Percentiles rank a stretch among this genome's conserved stretches.
Evolutionary conservation across 2,329 filamentous ascomycete genomes (phyloP).

Genomic region (Bisporella sp.): DNA sequence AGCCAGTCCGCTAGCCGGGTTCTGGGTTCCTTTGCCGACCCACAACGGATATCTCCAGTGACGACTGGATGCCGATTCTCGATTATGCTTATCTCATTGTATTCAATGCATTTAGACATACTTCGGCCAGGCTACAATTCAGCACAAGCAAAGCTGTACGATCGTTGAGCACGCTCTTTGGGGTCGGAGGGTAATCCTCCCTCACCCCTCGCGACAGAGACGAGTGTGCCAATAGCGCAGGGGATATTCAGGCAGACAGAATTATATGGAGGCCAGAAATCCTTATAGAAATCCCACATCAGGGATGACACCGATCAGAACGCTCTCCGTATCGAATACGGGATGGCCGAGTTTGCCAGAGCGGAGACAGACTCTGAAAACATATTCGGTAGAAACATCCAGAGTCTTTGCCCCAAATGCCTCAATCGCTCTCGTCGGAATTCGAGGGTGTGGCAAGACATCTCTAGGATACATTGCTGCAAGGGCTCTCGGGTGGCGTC

Average conservation of each 20-base stretch:
- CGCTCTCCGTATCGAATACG: not conserved
- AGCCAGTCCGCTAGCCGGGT: not conserved
- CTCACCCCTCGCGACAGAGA: not conserved
- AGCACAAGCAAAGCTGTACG: not conserved
- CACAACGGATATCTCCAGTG: no score
- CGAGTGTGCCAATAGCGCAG: not conserved
- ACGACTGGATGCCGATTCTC: not conserved
- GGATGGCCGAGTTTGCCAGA: not conserved
- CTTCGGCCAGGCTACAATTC: not conserved
- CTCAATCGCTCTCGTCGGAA: constrained; percentile 63
- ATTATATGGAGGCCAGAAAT: not conserved
- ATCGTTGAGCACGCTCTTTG: not conserved
- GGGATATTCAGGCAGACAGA: not conserved
- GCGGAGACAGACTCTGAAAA: not conserved
- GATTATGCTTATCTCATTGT: not conserved
- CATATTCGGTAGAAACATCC: not conserved
- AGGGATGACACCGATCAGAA: not conserved
- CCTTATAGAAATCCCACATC: not conserved
- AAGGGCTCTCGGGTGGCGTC: constrained; percentile 55
- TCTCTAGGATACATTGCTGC: constrained; percentile 67
- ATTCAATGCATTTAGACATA: not conserved
- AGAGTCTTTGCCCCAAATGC: constrained; percentile 39
- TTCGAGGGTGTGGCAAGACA: constrained; percentile 66
- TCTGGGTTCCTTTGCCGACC: no score
- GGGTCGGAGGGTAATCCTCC: not conserved